Evolutionary conservation across 2,329 filamentous ascomycete species (phyloP), one percentile per base, ranked within the genome.

Genomic region (Sphaerostilbella broomeana): DNA sequence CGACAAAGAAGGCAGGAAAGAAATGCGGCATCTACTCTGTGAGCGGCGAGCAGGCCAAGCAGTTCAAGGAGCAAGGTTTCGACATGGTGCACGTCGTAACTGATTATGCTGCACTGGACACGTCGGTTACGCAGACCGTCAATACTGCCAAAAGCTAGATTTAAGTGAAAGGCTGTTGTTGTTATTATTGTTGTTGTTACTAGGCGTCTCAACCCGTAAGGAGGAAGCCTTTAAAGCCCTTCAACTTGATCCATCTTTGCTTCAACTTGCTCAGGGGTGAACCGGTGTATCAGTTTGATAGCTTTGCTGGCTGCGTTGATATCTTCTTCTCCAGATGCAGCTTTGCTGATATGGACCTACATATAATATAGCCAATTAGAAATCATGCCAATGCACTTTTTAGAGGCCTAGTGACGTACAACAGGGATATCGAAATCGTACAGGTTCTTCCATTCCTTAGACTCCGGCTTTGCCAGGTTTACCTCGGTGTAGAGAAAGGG

Each of bases 361-460:
- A 26, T 10, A n/a, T 16, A 17, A 16, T 7, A 24, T 16, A 10
- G 15, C 4, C 5, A 8, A 35, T 25, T 9, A 21, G 20, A 35
- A n/a, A 3, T 2, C n/a, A 13, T n/a, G n/a, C n/a, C 9, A 4
- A 20, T 35, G 20, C 20, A 7, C n/a, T 9, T 5, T 16, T 10
- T 8, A 10, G 13, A 4, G 13, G 4, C 1, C 8, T 7, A 15
- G 7, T 9, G 22, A 60, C 72, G 53, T 66, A 89, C 84, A 54
- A 89, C 85, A 0, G 85, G 85, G 6, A 86, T 84, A 50, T 90
- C 85, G 57, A 88, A 86, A 42, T 88, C 84, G 56, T 90, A 90
- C 1, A 87, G 54, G 34, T 80, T 70, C 52, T 75, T 79, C 85
- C 85, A 90, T 17, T 67, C 63, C 46, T 77, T 73, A 12, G 72